Evolutionary conservation across 257 asterid genomes (phyloP).

Genomic region (Forsythia viridissima): DNA sequence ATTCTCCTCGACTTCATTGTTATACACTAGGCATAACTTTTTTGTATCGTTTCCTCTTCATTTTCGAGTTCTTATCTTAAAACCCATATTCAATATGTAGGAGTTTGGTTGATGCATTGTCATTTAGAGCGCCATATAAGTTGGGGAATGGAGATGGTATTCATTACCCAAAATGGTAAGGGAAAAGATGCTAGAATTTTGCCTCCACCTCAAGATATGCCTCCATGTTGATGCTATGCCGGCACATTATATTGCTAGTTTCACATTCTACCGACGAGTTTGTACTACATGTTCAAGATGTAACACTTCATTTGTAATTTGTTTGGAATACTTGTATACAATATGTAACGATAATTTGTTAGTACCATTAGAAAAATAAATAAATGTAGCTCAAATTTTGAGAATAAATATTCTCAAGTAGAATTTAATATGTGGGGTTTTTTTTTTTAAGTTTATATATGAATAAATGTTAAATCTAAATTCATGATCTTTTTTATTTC

Average conservation of each 20-base stretch:
- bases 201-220: slow-evolving; percentile 52
- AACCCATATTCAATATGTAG: slow-evolving; percentile 14
- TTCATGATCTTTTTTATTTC: too few relatives aligned
- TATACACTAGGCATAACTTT: background rate
- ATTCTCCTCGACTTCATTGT: background rate
- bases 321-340: background rate
- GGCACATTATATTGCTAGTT: background rate
- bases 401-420: too few relatives aligned
- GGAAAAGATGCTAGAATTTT: slow-evolving; percentile 23
- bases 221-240: slow-evolving; percentile 26
- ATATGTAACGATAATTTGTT: background rate
- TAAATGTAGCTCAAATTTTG: background rate
- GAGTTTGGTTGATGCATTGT: slow-evolving; percentile 71
- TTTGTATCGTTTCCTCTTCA: background rate
- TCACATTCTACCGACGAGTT: background rate
- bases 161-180: slow-evolving; percentile 46
- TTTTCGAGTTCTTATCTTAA: background rate
- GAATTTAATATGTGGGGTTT: background rate
- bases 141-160: slow-evolving; percentile 64
- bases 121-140: slow-evolving; percentile 48
- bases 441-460: too few relatives aligned
- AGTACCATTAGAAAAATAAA: too few relatives aligned
- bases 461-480: background rate
- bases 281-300: background rate
- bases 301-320: too few relatives aligned